Conservation (phyloP, 1,284 basidiomycete genomes). For the Boletus subluridellus region DNA sequence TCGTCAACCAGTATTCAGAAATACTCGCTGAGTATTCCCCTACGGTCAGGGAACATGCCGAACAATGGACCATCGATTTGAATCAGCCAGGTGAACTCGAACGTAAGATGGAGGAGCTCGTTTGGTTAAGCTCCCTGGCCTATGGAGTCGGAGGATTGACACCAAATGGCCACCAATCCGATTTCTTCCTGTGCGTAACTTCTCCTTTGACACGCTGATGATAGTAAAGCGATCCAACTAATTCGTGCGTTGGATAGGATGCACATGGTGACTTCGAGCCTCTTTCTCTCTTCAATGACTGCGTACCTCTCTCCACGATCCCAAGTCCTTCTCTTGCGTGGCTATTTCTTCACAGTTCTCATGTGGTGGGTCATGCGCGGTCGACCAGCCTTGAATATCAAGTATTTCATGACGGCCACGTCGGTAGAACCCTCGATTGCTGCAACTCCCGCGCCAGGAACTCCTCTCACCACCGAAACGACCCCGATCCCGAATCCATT, state of each 20-base stretch:
- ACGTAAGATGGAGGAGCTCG: conserved; percentile 47
- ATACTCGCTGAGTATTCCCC: conserved; percentile 2
- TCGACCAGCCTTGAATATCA: conserved; percentile 39
- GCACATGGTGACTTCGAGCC: conserved; percentile 53
- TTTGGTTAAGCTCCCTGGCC: conserved; percentile 42
- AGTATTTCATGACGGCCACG: conserved; percentile 37
- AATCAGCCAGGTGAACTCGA: conserved; percentile 35
- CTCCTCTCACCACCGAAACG: conserved; percentile 12
- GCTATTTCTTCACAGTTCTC: conserved; percentile 41
- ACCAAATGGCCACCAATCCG: conserved; percentile 38
- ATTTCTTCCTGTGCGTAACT: conserved; percentile 47
- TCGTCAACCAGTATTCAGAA: background rate
- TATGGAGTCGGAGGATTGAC: conserved; percentile 46
- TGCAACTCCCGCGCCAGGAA: background rate
- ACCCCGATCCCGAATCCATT: conserved; percentile 31
- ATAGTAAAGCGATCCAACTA: background rate
- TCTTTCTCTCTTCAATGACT: conserved; percentile 46
- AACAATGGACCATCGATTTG: conserved; percentile 28
- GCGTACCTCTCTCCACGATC: conserved; percentile 38
- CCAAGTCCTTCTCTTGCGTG: conserved; percentile 41
- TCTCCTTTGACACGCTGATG: background rate
- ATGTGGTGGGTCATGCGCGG: conserved; percentile 43
- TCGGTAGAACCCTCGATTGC: conserved; percentile 13
- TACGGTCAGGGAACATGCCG: conserved; percentile 15
- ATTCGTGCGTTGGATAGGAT: conserved; percentile 36